Evolutionary conservation across 768 basidiomycete genomes (phyloP), one percentile per base, ranked within the genome.

Genomic region (Kwoniella sp.): DNA sequence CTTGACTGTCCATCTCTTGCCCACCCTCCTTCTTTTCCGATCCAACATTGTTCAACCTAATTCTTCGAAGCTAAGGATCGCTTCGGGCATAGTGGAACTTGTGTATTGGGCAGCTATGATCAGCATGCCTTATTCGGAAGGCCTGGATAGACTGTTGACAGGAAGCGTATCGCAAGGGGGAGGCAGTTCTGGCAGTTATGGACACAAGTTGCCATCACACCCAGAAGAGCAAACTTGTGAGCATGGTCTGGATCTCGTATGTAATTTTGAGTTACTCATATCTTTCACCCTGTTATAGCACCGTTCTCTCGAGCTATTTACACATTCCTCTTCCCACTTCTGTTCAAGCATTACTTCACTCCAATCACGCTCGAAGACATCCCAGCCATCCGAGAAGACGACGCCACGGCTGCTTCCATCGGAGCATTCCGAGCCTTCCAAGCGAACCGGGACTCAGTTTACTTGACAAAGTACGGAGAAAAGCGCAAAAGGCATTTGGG

Each of bases 301-400:
- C 65, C 72, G 1, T 69, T 78, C 30, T 67, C 75, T 19, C 64
- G 76, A 15, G 74, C 76, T 1, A 60, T 72, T 0, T 79, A 77
- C 59, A 61, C 61, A 1, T 77, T 74, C 63, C 60, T 79, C 51
- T 55, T 77, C 7, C 78, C 78, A 1, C 64, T 79, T 25, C 61
- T 79, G 40, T 47, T 77, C 51, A 68, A 70, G 37, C 71, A 78
- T 58, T 78, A 75, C 59, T 58, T 62, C 13, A 65, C 54, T 0
- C 66, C 77, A 1, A 64, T 78, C 54, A 68, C 57, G 6, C 60
- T 77, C 44, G 58, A 67, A 21, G 78, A 79, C 40, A 70, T 78
- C 5, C 78, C 78, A 1, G 73, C 73, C 1, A 52, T 79, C 12
- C 54, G 78, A 26, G 78, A 79, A 58, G 78, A 79, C 55, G 77